phyloP scores from a whole-genome alignment of 768 basidiomycete species.

The Mycena vulgaris region DNA sequence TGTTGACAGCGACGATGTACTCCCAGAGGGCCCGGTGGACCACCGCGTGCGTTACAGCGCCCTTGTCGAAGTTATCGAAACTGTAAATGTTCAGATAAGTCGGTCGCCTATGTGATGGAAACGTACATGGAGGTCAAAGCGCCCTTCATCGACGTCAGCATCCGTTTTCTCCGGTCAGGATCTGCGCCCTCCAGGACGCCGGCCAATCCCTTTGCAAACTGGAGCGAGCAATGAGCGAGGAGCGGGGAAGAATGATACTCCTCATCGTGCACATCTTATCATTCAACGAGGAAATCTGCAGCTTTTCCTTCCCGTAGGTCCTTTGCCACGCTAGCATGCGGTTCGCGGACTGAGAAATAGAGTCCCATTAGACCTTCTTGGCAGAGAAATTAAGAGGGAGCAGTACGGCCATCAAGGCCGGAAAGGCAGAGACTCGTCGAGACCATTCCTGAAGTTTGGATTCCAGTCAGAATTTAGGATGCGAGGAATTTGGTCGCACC shows the following conservation, averaged over 20 bases:
- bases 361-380: not conserved
- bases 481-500: too few relatives aligned
- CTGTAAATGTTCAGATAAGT: constrained; percentile 55
- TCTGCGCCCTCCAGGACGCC: constrained; percentile 79
- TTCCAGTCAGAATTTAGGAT: too few relatives aligned
- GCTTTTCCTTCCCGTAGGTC: not conserved
- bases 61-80: constrained; percentile 94
- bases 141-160: constrained; percentile 79
- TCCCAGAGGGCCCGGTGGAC: constrained; percentile 93
- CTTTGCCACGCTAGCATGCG: not conserved
- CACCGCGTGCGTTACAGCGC: constrained; percentile 87
- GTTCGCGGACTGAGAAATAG: not conserved
- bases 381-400: not conserved
- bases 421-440: not conserved
- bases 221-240: not conserved
- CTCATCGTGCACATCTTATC: not conserved
- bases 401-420: not conserved
- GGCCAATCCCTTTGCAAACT: constrained; percentile 65
- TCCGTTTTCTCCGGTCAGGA: constrained; percentile 74
- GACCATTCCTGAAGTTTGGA: too few relatives aligned
- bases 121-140: constrained; percentile 83
- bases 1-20: constrained; percentile 77
- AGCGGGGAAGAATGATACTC: not conserved
- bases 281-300: not conserved
- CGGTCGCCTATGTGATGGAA: not conserved